Conservation (phyloP, 2,329 filamentous ascomycete genomes). For the Allantophomopsis lycopodina region DNA sequence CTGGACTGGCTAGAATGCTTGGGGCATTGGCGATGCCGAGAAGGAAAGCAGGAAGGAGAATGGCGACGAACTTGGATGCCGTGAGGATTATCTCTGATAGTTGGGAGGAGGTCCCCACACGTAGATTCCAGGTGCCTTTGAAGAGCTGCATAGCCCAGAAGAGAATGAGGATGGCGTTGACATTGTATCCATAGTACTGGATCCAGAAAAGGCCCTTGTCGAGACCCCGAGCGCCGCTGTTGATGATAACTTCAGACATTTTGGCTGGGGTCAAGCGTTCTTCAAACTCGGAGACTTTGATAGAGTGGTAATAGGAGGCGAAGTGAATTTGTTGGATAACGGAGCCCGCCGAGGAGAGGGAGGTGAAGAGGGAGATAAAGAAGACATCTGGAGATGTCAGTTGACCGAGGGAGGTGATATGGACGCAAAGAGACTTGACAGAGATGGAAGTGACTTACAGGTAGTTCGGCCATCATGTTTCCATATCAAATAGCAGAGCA, state of each 20-base stretch:
- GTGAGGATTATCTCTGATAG: background rate
- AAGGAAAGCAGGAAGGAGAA: constrained; percentile 1
- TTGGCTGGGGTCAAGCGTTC: background rate
- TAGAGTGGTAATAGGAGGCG: background rate
- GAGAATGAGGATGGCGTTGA: constrained; percentile 3
- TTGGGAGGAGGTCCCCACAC: background rate
- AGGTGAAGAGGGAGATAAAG: background rate
- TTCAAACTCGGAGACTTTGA: background rate
- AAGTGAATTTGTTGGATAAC: constrained; percentile 4
- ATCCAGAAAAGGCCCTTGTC: constrained; percentile 5
- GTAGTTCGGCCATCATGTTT: constrained; percentile 1
- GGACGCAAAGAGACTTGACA: no score
- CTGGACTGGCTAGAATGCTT: background rate
- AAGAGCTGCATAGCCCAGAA: constrained; percentile 3
- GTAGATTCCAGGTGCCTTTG: background rate
- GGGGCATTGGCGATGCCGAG: constrained; percentile 1
- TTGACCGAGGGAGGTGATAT: background rate
- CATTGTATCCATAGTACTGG: constrained; percentile 3
- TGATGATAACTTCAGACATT: constrained; percentile 1
- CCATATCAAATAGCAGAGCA: constrained; percentile 2
- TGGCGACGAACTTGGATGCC: constrained; percentile 2
- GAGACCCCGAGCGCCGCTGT: constrained; percentile 1
- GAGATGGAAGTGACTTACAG: constrained; percentile 1
- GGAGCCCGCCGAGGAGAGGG: background rate
- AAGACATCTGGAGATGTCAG: constrained; percentile 1